phyloP scores from a whole-genome alignment of 1,284 basidiomycete genomes.

The Cystobasidium slooffiae region DNA sequence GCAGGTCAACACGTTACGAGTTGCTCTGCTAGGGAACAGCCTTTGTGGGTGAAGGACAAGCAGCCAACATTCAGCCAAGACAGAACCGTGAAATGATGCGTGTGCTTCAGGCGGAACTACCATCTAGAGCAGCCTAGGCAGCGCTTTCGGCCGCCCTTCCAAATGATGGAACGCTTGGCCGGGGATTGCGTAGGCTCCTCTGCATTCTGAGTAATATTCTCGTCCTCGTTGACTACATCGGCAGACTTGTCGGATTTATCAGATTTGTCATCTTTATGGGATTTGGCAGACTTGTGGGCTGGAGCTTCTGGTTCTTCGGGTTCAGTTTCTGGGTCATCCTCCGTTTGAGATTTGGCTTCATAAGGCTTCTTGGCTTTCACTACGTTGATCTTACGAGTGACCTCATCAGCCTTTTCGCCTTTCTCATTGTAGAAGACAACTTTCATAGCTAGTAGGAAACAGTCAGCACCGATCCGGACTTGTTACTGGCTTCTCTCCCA shows the following conservation, averaged over 20 bases:
- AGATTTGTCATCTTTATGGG: background rate
- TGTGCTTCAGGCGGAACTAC: too few species aligned
- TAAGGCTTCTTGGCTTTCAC: background rate
- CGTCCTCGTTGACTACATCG: too few species aligned
- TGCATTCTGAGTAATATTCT: too few species aligned
- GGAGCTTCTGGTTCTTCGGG: background rate
- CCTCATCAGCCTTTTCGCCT: background rate
- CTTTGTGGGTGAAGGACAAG: too few species aligned
- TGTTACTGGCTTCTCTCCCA: background rate
- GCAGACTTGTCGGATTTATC: background rate
- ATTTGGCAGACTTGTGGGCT: background rate
- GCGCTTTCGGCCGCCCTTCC: too few species aligned
- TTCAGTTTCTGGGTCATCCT: background rate
- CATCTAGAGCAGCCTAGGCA: too few species aligned
- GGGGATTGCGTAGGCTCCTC: too few species aligned
- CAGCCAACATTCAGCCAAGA: too few species aligned
- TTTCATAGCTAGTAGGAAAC: background rate
- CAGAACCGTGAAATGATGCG: too few species aligned
- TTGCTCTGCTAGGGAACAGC: too few species aligned
- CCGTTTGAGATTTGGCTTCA: background rate
- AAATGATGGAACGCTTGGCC: too few species aligned
- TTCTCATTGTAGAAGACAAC: constrained; percentile 7
- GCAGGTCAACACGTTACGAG: too few species aligned
- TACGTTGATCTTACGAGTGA: background rate
- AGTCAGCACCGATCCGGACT: background rate